Base-by-base conservation (phyloP, 495 filamentous ascomycete genomes). In the Penicillium pulvis region DNA sequence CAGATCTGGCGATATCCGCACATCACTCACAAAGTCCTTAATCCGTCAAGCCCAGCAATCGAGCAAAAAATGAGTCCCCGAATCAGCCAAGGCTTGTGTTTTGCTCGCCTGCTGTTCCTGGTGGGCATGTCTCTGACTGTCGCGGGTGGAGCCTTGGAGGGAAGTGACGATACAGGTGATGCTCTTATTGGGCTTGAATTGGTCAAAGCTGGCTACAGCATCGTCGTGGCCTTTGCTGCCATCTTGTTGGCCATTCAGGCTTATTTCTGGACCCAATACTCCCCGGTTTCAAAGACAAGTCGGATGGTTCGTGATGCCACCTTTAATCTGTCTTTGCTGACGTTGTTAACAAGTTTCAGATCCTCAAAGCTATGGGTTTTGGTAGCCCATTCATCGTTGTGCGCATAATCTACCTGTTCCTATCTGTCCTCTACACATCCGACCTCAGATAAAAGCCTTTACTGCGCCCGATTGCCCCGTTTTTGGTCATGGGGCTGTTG, bases 401-500 rank as follows among this genome's bases (percentile, higher is more conserved):
- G 16, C 39, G 39, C 3, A 41, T 41, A 6, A 41, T 16, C 14
- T 41, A 41, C 39, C 16, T 41, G 3, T 41, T 41, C 7, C 14
- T 41, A 6, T 41, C 39, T 16, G 39, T 41, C 1, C 44, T 67
- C 31, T 53, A 59, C 19, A 6, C 64, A 17, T 53, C 55, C 2
- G 57, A 63, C 33, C 33, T 53, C 20, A 62, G 52, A 12, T 73
- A 68, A 68, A 62, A 62, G 39, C 50, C 62, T 20, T 28, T 71
- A 10, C 46, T 4, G 4, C 68, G 70, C 20, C 60, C 61, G 2
- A 59, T 68, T 55, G 58, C 55, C 26, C 66, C 70, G 14, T 70
- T 68, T 46, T 42, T 72, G 24, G 24, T 68, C 4, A 70, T 75
- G 72, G 70, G 56, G 6, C 30, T 72, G 43, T 4, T 72, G 11